These are phyloP conservation scores for Tolypocladium pustulatum DNA, from an alignment of 2,329 filamentous ascomycete species.

Conservation along the genomic window DNA sequence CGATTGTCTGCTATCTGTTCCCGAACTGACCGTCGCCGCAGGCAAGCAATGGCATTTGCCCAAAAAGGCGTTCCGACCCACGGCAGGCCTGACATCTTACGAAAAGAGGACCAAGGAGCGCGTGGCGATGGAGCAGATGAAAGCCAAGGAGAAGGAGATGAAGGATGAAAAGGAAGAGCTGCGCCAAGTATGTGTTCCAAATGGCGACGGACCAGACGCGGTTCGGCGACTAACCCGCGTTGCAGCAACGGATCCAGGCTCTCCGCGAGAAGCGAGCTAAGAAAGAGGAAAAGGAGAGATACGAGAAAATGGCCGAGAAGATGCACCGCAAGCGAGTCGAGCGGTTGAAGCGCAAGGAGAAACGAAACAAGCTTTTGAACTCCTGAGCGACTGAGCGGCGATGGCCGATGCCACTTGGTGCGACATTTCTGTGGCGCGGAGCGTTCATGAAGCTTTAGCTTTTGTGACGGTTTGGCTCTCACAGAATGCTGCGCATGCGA, in stretches of 20 bases:
- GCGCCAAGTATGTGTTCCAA: conserved; percentile 51
- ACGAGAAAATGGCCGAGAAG: conserved; percentile 89
- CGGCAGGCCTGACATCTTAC: conserved; percentile 66
- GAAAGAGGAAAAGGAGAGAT: conserved; percentile 89
- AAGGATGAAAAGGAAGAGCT: conserved; percentile 92
- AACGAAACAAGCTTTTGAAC: conserved; percentile 79
- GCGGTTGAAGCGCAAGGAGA: conserved; percentile 86
- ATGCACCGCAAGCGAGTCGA: conserved; percentile 97
- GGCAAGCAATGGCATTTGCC: conserved; percentile 90
- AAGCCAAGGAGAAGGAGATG: conserved; percentile 90
- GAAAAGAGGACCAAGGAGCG: conserved; percentile 64
- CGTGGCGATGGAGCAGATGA: conserved; percentile 61
- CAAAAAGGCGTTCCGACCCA: conserved; percentile 79
- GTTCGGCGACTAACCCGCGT: conserved; percentile 4
- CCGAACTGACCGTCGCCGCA: conserved; percentile 24
- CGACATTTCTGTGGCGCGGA: neutral
- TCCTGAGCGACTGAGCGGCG: conserved; percentile 30
- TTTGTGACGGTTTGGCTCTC: neutral
- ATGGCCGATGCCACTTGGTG: neutral
- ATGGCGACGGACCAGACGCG: neutral
- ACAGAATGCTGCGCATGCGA: neutral
- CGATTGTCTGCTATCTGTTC: neutral
- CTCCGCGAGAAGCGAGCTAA: conserved; percentile 78
- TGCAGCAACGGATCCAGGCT: conserved; percentile 61
- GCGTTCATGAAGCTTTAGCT: neutral